These are phyloP conservation scores for Fagus crenata DNA, from an alignment of 306 rosid species.

Conservation along the genomic window DNA sequence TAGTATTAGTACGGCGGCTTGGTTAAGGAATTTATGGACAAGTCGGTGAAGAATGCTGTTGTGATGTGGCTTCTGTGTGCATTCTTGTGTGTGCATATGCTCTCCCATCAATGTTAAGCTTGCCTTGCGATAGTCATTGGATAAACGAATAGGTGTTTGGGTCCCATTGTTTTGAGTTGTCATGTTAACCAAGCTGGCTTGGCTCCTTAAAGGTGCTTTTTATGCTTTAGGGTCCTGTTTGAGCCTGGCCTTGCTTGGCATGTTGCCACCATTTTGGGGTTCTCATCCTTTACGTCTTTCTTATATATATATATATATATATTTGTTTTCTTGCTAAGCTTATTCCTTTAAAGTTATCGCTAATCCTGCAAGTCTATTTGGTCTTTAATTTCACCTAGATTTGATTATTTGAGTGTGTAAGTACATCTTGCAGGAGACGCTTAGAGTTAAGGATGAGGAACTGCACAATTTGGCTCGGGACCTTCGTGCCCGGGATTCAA, in stretches of 20 bases:
- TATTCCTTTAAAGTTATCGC: slow-evolving; percentile 7
- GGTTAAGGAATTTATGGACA: neutral
- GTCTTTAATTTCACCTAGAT: slow-evolving; percentile 22
- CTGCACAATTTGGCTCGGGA: slow-evolving; percentile 90
- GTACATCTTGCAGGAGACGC: slow-evolving; percentile 68
- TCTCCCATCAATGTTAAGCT: neutral
- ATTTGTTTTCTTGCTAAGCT: neutral
- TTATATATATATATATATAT: neutral
- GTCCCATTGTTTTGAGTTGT: neutral
- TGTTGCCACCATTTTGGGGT: neutral
- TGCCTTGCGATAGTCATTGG: neutral
- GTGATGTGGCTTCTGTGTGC: neutral
- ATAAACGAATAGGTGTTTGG: neutral
- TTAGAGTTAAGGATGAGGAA: slow-evolving; percentile 93
- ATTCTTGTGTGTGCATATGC: neutral
- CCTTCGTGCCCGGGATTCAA: slow-evolving; percentile 88
- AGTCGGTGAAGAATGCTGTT: neutral
- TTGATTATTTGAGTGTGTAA: slow-evolving; percentile 22
- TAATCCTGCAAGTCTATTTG: slow-evolving; percentile 11
- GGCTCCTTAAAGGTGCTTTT: neutral
- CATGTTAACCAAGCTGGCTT: neutral
- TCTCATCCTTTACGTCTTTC: neutral
- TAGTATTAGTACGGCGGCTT: neutral
- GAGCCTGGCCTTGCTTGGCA: slow-evolving; percentile 5
- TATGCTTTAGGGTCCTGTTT: neutral